A percentile compares a stretch with the other conserved stretches of the same genome.
Evolutionary conservation across 306 rosid genomes (phyloP).

Genomic region (Inga laurina): DNA sequence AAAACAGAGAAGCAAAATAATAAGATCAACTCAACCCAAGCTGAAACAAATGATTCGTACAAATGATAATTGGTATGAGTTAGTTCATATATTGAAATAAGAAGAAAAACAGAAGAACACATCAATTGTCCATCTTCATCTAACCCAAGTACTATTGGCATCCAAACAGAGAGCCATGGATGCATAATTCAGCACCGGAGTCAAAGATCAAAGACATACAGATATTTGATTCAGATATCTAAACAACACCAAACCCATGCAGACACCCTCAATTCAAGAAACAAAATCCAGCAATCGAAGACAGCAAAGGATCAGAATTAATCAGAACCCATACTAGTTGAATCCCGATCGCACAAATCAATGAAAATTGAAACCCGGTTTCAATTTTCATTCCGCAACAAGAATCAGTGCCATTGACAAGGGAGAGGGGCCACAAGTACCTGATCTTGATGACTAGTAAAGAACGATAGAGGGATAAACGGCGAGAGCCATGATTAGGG

Average conservation of each 20-base stretch:
- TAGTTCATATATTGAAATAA: conserved; percentile 8
- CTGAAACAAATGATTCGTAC: conserved; percentile 17
- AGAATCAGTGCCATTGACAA: conserved; percentile 10
- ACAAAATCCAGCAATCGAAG: conserved; percentile 30
- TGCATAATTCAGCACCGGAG: conserved; percentile 45
- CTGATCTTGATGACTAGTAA: conserved; percentile 51
- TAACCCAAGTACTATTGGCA: conserved; percentile 30
- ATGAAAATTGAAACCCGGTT: conserved; percentile 25
- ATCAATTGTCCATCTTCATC: conserved; percentile 33
- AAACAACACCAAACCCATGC: conserved; percentile 38
- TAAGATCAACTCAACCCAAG: conserved; percentile 32
- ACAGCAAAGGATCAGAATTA: conserved; percentile 31
- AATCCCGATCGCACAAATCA: conserved; percentile 45
- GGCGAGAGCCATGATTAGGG: conserved; percentile 69
- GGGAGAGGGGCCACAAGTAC: conserved; percentile 40
- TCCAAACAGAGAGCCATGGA: conserved; percentile 26
- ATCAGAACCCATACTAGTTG: conserved; percentile 24
- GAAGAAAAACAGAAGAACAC: conserved; percentile 23
- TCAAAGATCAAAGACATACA: conserved; percentile 36
- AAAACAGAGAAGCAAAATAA: conserved; percentile 4
- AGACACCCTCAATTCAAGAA: conserved; percentile 26
- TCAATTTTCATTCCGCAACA: conserved; percentile 15
- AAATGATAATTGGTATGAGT: conserved; percentile 1
- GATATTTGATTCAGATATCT: conserved; percentile 23
- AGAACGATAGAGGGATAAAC: conserved; percentile 28